Base-by-base conservation (phyloP, 306 rosid genomes). In the Mimosa pudica region DNA sequence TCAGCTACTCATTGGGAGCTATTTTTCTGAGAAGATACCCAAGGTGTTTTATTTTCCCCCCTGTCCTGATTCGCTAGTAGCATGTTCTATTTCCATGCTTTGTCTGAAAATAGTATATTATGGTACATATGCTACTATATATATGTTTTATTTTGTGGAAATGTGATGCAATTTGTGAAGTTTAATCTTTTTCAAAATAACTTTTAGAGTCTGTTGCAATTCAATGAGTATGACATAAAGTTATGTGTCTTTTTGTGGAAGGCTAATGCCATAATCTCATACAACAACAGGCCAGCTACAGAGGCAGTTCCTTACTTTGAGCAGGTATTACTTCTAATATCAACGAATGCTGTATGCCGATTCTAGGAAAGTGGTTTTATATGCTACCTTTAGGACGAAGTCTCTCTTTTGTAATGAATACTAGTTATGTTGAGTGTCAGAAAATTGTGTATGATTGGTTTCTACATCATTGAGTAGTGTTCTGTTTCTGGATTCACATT, bases 261-360 rank as follows among this genome's bases (percentile, higher is more conserved):
- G 99, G 99, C 98, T 73, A 95, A 93, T 93, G 98, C 83, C 55
- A 80, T 91, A 79, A 91, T 95, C 77, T 85, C 99, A 7, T 95
- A 86, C 93, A 95, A 91, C 91, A 95, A 93, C 86, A 90, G 87
- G 87, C 94, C 99, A 38, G 99, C 97, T 45, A 89, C 98, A 7
- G 96, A 93, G 86, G 99, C 99, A 17, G 98, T 95, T 75, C 99
- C 99, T 64, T 91, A 90, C 94, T 93, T 95, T 85, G 99, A 90
- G 90, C 99, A 89, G 98, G 98, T 95, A 80, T 81, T 63, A 42
- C 38, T 48, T 48, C 44, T 46, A 63, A 24, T 17, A 41, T 74
- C 71, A 77, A 13, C 78, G 62, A 48, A 52, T 72, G 36, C 73
- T 44, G 54, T 42, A 47, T 76, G 45, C 73, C 30, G 54, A 55